Percentiles rank a stretch among this genome's conserved stretches.
Evolutionary conservation across 768 basidiomycete genomes (phyloP).

Genomic region (Serendipita indica): DNA sequence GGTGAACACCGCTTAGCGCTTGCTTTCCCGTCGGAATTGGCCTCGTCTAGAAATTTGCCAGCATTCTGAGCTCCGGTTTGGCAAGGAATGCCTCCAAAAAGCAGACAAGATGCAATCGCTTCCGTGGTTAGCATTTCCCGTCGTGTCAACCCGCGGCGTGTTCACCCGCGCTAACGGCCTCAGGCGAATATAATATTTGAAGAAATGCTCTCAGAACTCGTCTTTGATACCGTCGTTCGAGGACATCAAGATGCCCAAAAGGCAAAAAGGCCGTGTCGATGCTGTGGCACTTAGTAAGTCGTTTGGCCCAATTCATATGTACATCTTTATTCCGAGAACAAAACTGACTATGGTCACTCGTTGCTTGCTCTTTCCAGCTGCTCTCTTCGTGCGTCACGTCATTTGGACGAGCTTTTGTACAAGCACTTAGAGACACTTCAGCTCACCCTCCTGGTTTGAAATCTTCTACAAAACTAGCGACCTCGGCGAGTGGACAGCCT

Average conservation of each 20-base stretch:
- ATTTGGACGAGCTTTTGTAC: too few species aligned
- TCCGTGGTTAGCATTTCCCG: not conserved
- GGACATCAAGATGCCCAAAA: constrained; percentile 1
- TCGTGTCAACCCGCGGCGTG: not conserved
- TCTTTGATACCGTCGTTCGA: constrained; percentile 2
- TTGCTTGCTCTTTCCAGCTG: not conserved
- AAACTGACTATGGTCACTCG: not conserved
- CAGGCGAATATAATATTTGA: constrained; percentile 6
- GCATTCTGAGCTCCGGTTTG: too few species aligned
- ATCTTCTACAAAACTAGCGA: not conserved
- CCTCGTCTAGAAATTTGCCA: too few species aligned
- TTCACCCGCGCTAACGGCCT: not conserved
- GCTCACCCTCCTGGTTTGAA: not conserved
- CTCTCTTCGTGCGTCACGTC: not conserved
- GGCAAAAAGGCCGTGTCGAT: not conserved
- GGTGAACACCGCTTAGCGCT: too few species aligned
- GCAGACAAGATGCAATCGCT: not conserved
- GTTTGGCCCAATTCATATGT: not conserved
- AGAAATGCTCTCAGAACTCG: not conserved
- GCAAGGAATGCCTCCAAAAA: not conserved
- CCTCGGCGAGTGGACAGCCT: not conserved
- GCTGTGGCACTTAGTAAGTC: constrained; percentile 8
- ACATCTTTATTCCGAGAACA: not conserved
- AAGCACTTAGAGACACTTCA: not conserved
- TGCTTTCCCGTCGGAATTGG: too few species aligned